Evolutionary conservation across 352 stramenopile species (phyloP).

Genomic region (Globisporangium alternatum): DNA sequence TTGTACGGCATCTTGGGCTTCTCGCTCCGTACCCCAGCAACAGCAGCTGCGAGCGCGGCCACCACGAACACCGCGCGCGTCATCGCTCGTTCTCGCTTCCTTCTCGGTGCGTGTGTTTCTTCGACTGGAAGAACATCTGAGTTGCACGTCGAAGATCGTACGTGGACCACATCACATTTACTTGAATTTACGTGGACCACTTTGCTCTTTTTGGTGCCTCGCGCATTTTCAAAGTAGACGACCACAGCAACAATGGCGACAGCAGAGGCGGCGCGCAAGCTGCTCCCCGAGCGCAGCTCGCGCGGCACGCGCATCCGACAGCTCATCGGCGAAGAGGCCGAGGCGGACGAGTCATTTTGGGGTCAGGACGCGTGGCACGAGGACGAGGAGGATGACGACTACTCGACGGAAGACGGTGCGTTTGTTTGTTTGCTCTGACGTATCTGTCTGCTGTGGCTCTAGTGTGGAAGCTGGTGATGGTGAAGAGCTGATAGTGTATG

Average conservation of each 20-base stretch:
- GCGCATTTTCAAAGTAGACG: background rate
- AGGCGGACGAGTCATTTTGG: constrained; percentile 88
- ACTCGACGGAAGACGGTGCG: constrained; percentile 84
- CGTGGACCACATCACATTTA: no score
- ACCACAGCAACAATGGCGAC: background rate
- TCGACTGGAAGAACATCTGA: no score
- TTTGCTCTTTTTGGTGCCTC: background rate
- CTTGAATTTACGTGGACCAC: background rate
- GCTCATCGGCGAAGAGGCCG: constrained; percentile 83
- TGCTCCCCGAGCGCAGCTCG: constrained; percentile 61
- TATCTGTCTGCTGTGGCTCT: background rate
- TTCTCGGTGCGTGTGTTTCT: no score
- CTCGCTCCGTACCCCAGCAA: background rate
- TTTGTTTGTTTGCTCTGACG: background rate
- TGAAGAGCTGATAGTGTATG: background rate
- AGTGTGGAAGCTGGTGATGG: background rate
- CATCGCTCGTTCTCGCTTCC: background rate
- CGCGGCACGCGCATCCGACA: constrained; percentile 78
- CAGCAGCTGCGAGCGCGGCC: background rate
- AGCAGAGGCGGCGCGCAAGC: constrained; percentile 20
- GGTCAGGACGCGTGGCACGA: constrained; percentile 82
- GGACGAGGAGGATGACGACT: constrained; percentile 82
- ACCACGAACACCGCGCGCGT: background rate
- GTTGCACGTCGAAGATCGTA: no score
- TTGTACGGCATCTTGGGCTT: constrained; percentile 3